Percentiles rank a stretch among this genome's conserved stretches.
Conservation (phyloP, 176 grass and related monocot genomes). For the Coix lacrymajobi region DNA sequence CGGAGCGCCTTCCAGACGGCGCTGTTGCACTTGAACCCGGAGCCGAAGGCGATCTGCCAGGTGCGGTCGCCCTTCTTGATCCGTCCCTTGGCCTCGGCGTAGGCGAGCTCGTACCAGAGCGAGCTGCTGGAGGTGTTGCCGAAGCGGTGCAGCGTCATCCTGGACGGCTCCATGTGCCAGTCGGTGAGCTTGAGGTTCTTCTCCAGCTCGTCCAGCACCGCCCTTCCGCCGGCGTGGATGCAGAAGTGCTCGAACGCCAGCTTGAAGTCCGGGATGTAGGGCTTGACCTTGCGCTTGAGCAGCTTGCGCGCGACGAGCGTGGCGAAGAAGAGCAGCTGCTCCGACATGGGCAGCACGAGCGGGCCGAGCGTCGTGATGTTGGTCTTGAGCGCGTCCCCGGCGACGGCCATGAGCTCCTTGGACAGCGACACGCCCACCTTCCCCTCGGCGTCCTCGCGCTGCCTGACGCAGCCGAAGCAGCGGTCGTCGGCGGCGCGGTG, state of each 20-base stretch:
- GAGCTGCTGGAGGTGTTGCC: constrained; percentile 78
- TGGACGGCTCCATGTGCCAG: constrained; percentile 70
- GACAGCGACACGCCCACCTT: constrained; percentile 48
- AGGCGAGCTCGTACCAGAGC: constrained; percentile 68
- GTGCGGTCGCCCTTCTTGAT: constrained; percentile 55
- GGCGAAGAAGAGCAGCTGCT: constrained; percentile 64
- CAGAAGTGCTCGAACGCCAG: constrained; percentile 72
- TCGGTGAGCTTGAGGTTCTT: constrained; percentile 41
- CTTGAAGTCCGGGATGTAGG: constrained; percentile 78
- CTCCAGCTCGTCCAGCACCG: constrained; percentile 64
- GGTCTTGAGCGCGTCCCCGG: constrained; percentile 51
- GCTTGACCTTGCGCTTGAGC: constrained; percentile 39
- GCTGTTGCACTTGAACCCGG: constrained; percentile 72
- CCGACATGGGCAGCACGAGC: constrained; percentile 44
- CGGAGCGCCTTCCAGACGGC: constrained; percentile 63
- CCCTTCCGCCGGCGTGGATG: constrained; percentile 57
- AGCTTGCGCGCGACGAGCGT: constrained; percentile 30
- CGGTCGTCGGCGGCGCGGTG: constrained; percentile 56
- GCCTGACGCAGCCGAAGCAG: constrained; percentile 31
- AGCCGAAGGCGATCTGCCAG: constrained; percentile 65
- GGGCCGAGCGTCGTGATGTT: constrained; percentile 59
- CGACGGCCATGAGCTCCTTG: constrained; percentile 51
- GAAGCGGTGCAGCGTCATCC: constrained; percentile 68
- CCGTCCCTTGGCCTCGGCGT: constrained; percentile 55
- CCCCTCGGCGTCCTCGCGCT: constrained; percentile 26